Conservation (phyloP, 176 grass and related monocot genomes). For the Oryza punctata region DNA sequence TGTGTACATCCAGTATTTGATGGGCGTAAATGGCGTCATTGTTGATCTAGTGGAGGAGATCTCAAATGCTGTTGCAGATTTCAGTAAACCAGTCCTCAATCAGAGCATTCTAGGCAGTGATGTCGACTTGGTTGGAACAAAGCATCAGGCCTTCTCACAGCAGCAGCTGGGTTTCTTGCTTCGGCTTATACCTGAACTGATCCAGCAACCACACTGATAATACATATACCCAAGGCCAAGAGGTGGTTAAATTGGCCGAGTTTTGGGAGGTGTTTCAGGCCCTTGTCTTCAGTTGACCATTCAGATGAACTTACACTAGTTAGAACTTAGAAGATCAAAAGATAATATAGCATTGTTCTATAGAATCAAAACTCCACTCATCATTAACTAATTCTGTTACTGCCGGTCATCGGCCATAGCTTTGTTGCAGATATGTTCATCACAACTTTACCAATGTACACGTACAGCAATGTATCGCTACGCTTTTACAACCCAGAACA, state of each 20-base stretch:
- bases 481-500: neutral
- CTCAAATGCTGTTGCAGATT: slow-evolving; percentile 44
- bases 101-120: neutral
- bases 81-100: slow-evolving; percentile 14
- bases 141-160: slow-evolving; percentile 43
- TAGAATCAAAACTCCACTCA: neutral
- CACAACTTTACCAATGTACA: neutral
- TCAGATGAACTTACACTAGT: slow-evolving; percentile 1
- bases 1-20: slow-evolving; percentile 66
- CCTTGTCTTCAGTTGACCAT: neutral
- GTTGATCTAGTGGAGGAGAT: slow-evolving; percentile 70
- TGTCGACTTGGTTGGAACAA: slow-evolving; percentile 5
- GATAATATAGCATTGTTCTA: slow-evolving; percentile 13
- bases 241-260: neutral
- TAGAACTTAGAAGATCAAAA: slow-evolving; percentile 9
- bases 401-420: neutral
- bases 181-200: slow-evolving; percentile 56
- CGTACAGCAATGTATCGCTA: neutral
- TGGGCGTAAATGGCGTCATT: slow-evolving; percentile 69
- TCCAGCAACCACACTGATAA: slow-evolving; percentile 45
- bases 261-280: neutral
- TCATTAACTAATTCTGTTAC: neutral
- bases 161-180: slow-evolving; percentile 68
- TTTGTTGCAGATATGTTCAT: neutral
- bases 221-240: neutral